Evolutionary conservation across 78 protist species (phyloP).

Genomic region (Neovahlkampfia damariscottae): DNA sequence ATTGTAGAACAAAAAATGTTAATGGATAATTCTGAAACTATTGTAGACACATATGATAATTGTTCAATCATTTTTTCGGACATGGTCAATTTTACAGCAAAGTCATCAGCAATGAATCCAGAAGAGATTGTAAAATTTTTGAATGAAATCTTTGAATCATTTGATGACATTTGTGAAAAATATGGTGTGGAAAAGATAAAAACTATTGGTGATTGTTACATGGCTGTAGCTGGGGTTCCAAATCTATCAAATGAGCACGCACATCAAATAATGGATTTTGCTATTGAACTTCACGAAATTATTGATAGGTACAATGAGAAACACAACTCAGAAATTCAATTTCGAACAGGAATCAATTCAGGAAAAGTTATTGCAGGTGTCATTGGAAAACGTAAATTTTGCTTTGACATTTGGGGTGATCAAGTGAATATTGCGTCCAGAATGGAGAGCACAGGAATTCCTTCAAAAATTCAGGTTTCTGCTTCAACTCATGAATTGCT

Average conservation of each 20-base stretch:
- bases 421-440: conserved; percentile 53
- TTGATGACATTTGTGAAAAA: conserved; percentile 25
- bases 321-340: neutral
- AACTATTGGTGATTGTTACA: conserved; percentile 39
- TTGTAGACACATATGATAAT: conserved; percentile 3
- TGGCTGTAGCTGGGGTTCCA: conserved; percentile 22
- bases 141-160: conserved; percentile 40
- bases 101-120: conserved; percentile 31
- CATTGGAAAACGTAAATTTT: conserved; percentile 11
- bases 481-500: conserved; percentile 5
- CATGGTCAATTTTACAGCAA: conserved; percentile 59
- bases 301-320: neutral
- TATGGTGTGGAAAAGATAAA: conserved; percentile 29
- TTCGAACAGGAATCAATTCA: conserved; percentile 19
- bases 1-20: neutral
- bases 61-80: conserved; percentile 46
- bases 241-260: neutral
- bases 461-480: conserved; percentile 1
- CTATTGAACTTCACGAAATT: neutral
- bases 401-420: conserved; percentile 22
- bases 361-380: conserved; percentile 26
- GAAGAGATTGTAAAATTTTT: conserved; percentile 43
- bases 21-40: neutral
- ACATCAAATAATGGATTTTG: neutral
- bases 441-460: conserved; percentile 38